Percentiles rank a stretch among this genome's conserved stretches.
Conservation (phyloP, 257 asterid genomes). For the Petunia axillaris region DNA sequence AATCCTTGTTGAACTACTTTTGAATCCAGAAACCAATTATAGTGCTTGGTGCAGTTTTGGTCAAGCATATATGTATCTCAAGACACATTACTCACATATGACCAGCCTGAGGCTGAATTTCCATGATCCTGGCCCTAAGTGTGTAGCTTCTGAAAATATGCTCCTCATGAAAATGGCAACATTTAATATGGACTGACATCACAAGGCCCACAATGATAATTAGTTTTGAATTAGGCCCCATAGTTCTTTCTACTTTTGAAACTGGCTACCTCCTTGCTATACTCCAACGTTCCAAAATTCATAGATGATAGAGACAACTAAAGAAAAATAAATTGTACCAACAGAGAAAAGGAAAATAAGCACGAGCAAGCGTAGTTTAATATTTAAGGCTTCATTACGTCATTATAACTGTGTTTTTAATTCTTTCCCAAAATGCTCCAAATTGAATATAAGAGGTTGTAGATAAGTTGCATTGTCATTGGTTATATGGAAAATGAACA, state of each 20-base stretch:
- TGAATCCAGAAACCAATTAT: not conserved
- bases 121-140: not conserved
- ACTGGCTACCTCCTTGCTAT: not conserved
- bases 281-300: not conserved
- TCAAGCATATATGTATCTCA: not conserved
- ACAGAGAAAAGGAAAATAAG: not conserved
- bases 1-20: not conserved
- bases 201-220: constrained; percentile 18
- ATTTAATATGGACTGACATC: not conserved
- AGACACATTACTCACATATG: constrained; percentile 2
- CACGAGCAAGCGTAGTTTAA: not conserved
- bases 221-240: not conserved
- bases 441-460: not conserved
- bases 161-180: not conserved
- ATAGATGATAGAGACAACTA: not conserved
- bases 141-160: not conserved
- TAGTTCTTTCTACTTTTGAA: not conserved
- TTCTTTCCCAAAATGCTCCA: not conserved
- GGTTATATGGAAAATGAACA: not conserved
- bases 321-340: not conserved
- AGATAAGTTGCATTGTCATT: not conserved
- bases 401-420: not conserved
- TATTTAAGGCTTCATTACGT: not conserved
- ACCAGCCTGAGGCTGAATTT: constrained; percentile 8
- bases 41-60: not conserved